phyloP scores from a whole-genome alignment of 1,284 basidiomycete species.

The Coriolopsis trogii region DNA sequence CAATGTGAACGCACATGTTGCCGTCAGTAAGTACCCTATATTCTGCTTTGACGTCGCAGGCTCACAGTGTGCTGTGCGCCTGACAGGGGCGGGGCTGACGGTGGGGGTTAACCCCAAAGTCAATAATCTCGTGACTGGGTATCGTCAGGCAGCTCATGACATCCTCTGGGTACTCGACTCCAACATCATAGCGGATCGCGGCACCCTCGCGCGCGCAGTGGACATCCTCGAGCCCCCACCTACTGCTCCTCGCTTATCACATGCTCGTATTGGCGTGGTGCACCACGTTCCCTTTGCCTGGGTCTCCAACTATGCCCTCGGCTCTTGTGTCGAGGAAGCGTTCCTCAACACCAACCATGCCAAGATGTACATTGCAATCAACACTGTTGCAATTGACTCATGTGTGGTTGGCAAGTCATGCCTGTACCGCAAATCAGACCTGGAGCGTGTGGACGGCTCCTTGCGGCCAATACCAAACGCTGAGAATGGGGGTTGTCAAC shows the following conservation, averaged over 20 bases:
- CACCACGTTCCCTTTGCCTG: constrained; percentile 96
- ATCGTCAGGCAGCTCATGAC: constrained; percentile 81
- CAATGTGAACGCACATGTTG: constrained; percentile 65
- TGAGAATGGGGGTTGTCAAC: constrained; percentile 32
- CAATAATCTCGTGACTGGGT: constrained; percentile 92
- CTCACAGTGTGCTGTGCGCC: no score
- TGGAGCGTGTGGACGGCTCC: constrained; percentile 71
- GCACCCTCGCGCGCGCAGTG: constrained; percentile 87
- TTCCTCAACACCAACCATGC: constrained; percentile 98
- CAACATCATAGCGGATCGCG: constrained; percentile 80
- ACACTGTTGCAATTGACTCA: constrained; percentile 84
- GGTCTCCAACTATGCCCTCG: constrained; percentile 67
- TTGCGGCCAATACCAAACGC: constrained; percentile 45
- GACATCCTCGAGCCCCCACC: constrained; percentile 61
- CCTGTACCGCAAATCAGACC: constrained; percentile 88
- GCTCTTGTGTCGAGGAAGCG: constrained; percentile 88
- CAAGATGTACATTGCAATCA: constrained; percentile 99
- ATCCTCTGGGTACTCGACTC: constrained; percentile 98
- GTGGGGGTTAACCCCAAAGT: constrained; percentile 98
- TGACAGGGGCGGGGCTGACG: constrained; percentile 57
- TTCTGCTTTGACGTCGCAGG: not conserved
- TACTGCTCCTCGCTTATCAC: constrained; percentile 29
- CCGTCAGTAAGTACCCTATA: constrained; percentile 66
- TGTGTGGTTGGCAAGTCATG: constrained; percentile 99
- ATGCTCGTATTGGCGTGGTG: constrained; percentile 75